Conservation (phyloP, 768 basidiomycete genomes). For the Daedalea quercina region DNA sequence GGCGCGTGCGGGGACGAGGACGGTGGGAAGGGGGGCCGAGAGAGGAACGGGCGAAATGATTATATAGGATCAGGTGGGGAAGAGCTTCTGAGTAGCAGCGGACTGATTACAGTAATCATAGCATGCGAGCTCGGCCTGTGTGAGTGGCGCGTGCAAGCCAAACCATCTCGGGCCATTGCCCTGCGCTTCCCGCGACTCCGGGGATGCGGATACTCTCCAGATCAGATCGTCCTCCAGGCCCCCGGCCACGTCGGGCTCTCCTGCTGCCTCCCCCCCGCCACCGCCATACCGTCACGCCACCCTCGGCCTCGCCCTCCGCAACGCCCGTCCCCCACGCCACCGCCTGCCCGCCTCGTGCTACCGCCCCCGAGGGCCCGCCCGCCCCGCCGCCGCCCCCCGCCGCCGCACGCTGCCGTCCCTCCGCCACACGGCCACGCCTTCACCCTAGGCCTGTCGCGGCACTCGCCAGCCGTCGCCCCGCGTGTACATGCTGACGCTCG, state of each 20-base stretch:
- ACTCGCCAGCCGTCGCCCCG: too few species aligned
- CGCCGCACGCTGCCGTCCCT: neutral
- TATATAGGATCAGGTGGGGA: conserved; percentile 14
- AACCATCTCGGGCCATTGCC: neutral
- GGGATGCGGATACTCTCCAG: neutral
- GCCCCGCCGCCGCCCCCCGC: neutral
- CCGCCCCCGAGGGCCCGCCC: neutral
- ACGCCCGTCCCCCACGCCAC: neutral
- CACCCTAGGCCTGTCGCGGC: too few species aligned
- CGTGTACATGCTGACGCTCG: too few species aligned
- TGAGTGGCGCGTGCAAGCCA: conserved; percentile 3
- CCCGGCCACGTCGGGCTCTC: neutral
- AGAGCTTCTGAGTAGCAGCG: neutral
- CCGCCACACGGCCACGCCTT: too few species aligned
- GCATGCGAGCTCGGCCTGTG: neutral
- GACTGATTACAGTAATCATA: neutral
- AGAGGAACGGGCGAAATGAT: conserved; percentile 4
- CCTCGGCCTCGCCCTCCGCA: neutral
- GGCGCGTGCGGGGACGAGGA: conserved; percentile 16
- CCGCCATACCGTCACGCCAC: neutral
- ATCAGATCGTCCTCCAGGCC: neutral
- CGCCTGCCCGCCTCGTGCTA: neutral
- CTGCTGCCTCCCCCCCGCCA: neutral
- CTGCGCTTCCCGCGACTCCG: neutral
- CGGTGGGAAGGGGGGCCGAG: conserved; percentile 9